Conservation (phyloP, 2,329 filamentous ascomycete species). For the Leptographium lundbergii region DNA sequence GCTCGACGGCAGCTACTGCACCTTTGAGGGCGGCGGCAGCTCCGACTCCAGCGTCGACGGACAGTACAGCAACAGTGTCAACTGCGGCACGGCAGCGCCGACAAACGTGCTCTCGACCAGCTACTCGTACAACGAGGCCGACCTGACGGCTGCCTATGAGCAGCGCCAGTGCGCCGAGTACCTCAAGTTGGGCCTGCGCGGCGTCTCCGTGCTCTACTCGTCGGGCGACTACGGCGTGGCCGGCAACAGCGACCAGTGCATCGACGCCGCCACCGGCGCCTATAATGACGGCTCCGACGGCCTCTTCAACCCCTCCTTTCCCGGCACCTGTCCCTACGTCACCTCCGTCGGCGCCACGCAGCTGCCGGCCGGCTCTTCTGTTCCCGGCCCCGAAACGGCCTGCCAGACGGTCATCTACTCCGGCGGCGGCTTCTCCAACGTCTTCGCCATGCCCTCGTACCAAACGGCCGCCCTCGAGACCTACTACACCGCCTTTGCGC, state of each 20-base stretch:
- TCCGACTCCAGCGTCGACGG: conserved; percentile 23
- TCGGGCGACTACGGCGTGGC: conserved; percentile 37
- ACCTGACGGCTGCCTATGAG: conserved; percentile 33
- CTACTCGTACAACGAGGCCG: conserved; percentile 40
- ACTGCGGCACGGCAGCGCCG: conserved; percentile 29
- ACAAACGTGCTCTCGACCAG: conserved; percentile 43
- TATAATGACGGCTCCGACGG: conserved; percentile 21
- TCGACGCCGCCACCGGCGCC: conserved; percentile 18
- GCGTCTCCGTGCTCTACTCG: conserved; percentile 36
- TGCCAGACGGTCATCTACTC: conserved; percentile 32
- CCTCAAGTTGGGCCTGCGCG: conserved; percentile 42
- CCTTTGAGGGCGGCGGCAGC: conserved; percentile 26
- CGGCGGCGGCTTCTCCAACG: conserved; percentile 33
- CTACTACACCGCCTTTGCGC: conserved; percentile 21
- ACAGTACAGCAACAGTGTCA: conserved; percentile 23
- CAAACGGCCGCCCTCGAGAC: conserved; percentile 18
- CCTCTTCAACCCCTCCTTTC: conserved; percentile 34
- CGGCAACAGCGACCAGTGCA: conserved; percentile 24
- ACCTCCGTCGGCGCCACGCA: conserved; percentile 40
- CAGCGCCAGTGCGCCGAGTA: conserved; percentile 41
- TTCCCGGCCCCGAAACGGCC: conserved; percentile 27
- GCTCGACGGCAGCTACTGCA: conserved; percentile 33
- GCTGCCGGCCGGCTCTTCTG: conserved; percentile 24
- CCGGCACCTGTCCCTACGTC: conserved; percentile 33
- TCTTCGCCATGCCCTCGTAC: conserved; percentile 29